Evolutionary conservation across 208 protist species (phyloP).

Genomic region (Trypanosoma melophagium): DNA sequence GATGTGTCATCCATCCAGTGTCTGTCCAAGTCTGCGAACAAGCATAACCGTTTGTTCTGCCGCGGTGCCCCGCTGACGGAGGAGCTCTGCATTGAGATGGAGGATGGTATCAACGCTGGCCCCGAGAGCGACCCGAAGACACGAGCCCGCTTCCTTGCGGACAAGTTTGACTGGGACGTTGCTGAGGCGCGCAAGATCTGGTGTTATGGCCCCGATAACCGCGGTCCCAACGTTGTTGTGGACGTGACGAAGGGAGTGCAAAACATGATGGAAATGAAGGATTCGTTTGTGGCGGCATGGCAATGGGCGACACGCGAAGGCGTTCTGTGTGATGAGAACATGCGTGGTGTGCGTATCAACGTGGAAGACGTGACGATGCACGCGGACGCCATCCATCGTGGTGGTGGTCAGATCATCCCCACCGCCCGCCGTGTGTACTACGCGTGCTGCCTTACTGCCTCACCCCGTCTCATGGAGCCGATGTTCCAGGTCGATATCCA

Average conservation of each 20-base stretch:
- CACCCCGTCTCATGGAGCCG: slow-evolving; percentile 96
- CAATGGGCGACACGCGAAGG: slow-evolving; percentile 95
- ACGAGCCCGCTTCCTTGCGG: slow-evolving; percentile 85
- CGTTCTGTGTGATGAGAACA: slow-evolving; percentile 95
- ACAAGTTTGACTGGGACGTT: slow-evolving; percentile 93
- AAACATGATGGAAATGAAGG: slow-evolving; percentile 99
- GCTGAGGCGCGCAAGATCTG: slow-evolving; percentile 97
- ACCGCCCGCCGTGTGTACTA: slow-evolving; percentile 94
- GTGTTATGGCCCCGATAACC: slow-evolving; percentile 96
- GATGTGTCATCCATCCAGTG: slow-evolving; percentile 94
- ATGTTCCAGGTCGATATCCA: slow-evolving; percentile 98
- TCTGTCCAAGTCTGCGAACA: slow-evolving; percentile 94
- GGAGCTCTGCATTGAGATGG: slow-evolving; percentile 93
- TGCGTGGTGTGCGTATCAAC: slow-evolving; percentile 97
- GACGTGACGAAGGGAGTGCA: slow-evolving; percentile 97
- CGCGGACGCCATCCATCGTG: slow-evolving; percentile 98
- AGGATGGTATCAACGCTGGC: slow-evolving; percentile 82
- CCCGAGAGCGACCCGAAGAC: slow-evolving; percentile 92
- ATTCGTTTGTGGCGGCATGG: slow-evolving; percentile 95
- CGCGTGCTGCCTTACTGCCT: slow-evolving; percentile 91
- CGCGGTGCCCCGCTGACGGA: slow-evolving; percentile 92
- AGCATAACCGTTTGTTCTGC: slow-evolving; percentile 99
- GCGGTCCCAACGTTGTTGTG: slow-evolving; percentile 97
- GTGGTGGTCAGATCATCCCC: slow-evolving; percentile 98
- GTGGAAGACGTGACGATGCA: slow-evolving; percentile 98